Evolutionary conservation across 345 rosid genomes (phyloP).

Genomic region (Ailanthus altissimus): DNA sequence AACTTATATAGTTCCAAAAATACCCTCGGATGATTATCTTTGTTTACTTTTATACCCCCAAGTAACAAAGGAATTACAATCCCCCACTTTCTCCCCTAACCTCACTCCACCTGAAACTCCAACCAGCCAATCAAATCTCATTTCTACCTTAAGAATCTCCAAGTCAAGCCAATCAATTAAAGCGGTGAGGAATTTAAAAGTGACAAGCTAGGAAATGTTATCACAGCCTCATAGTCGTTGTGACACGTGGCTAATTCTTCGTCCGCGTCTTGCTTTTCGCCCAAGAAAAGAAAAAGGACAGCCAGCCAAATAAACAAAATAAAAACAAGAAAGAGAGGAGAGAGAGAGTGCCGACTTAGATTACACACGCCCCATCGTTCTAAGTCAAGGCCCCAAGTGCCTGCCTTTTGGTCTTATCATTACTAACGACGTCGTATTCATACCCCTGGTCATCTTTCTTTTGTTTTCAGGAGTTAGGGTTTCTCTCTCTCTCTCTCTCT

Average conservation of each 20-base stretch:
- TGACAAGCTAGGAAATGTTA: background rate
- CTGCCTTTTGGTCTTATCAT: background rate
- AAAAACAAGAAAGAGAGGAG: background rate
- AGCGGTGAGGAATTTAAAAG: background rate
- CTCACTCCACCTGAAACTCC: background rate
- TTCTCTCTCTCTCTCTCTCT: slow-evolving; percentile 4
- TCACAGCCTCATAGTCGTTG: background rate
- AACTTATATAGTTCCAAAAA: background rate
- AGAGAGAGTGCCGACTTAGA: slow-evolving; percentile 27
- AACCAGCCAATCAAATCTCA: background rate
- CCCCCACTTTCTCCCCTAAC: background rate
- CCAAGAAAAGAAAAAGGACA: slow-evolving; percentile 24
- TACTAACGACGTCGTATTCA: slow-evolving; percentile 23
- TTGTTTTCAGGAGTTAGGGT: slow-evolving; percentile 23
- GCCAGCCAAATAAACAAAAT: background rate
- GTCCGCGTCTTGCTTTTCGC: slow-evolving; percentile 24
- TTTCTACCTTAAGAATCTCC: background rate
- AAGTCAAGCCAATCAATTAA: slow-evolving; percentile 5
- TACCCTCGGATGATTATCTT: background rate
- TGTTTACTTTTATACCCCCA: background rate
- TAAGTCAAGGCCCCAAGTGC: background rate
- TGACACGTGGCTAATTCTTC: background rate
- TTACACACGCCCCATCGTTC: background rate
- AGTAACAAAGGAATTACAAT: background rate
- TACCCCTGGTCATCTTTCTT: background rate